Conservation (phyloP, 176 grass and related monocot species). For the Hordeum marinum region DNA sequence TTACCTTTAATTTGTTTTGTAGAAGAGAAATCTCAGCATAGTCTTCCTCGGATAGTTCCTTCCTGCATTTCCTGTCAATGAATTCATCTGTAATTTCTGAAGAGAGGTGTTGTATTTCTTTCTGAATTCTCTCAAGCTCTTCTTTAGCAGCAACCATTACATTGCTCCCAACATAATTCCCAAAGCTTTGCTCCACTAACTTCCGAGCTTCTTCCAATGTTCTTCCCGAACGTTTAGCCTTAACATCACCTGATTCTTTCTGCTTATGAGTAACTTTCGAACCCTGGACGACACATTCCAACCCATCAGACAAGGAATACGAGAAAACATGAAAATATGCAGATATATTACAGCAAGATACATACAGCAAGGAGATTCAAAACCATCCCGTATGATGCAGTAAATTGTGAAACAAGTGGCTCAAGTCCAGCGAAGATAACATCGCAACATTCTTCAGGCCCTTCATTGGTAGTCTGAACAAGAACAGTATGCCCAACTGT, state of each 20-base stretch:
- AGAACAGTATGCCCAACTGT: slow-evolving; percentile 85
- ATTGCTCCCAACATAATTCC: slow-evolving; percentile 97
- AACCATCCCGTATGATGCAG: slow-evolving; percentile 98
- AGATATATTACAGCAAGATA: slow-evolving; percentile 19
- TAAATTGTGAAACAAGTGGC: slow-evolving; percentile 98
- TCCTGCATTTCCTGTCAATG: slow-evolving; percentile 76
- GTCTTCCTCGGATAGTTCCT: slow-evolving; percentile 71
- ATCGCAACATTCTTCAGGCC: slow-evolving; percentile 79
- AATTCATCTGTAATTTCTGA: slow-evolving; percentile 89
- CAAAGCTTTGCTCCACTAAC: slow-evolving; percentile 95
- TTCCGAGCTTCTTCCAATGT: slow-evolving; percentile 97
- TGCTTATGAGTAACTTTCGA: slow-evolving; percentile 80
- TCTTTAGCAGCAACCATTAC: slow-evolving; percentile 91
- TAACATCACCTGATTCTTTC: slow-evolving; percentile 51
- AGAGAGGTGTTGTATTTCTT: slow-evolving; percentile 75
- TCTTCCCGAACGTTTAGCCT: slow-evolving; percentile 61
- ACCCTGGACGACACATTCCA: slow-evolving; percentile 45
- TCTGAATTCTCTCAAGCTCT: slow-evolving; percentile 79
- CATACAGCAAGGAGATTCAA: slow-evolving; percentile 96
- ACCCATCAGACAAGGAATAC: slow-evolving; percentile 20
- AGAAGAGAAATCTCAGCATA: slow-evolving; percentile 87
- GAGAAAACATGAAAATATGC: slow-evolving; percentile 17
- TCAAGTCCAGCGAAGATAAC: slow-evolving; percentile 84
- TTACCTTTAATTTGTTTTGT: slow-evolving; percentile 76
- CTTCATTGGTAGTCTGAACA: slow-evolving; percentile 86